Conservation (phyloP, 805 yeast species). For the Schwanniomyces polymorphus region DNA sequence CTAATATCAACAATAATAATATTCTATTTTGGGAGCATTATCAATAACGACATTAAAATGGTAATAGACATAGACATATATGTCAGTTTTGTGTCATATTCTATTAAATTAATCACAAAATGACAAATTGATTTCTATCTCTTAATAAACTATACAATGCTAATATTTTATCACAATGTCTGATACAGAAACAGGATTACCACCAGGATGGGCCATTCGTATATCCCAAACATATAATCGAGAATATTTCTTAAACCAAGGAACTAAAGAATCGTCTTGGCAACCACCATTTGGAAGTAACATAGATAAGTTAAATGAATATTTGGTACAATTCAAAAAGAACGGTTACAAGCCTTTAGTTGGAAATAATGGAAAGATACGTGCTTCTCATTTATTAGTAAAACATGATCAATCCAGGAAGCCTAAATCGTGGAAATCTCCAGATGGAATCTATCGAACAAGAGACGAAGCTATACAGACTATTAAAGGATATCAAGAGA, state of each 20-base stretch:
- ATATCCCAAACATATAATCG: slow-evolving; percentile 77
- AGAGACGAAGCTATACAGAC: slow-evolving; percentile 82
- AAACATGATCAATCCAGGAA: slow-evolving; percentile 84
- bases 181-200: slow-evolving; percentile 65
- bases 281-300: slow-evolving; percentile 88
- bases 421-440: slow-evolving; percentile 87
- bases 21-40: too few species aligned
- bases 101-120: too few species aligned
- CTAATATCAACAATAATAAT: too few species aligned
- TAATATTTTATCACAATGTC: neutral
- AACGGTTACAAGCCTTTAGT: slow-evolving; percentile 47
- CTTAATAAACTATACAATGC: neutral
- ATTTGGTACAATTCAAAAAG: slow-evolving; percentile 43
- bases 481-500: slow-evolving; percentile 54
- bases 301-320: slow-evolving; percentile 52
- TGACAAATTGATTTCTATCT: too few species aligned
- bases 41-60: too few species aligned
- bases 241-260: slow-evolving; percentile 77
- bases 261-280: slow-evolving; percentile 79
- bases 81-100: too few species aligned
- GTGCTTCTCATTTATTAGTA: slow-evolving; percentile 78
- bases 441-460: slow-evolving; percentile 67
- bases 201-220: slow-evolving; percentile 80
- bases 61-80: too few species aligned
- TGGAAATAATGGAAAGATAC: slow-evolving; percentile 54